Evolutionary conservation across 148 eudicot genomes (phyloP).

Genomic region (Dysphania ambrosioides): DNA sequence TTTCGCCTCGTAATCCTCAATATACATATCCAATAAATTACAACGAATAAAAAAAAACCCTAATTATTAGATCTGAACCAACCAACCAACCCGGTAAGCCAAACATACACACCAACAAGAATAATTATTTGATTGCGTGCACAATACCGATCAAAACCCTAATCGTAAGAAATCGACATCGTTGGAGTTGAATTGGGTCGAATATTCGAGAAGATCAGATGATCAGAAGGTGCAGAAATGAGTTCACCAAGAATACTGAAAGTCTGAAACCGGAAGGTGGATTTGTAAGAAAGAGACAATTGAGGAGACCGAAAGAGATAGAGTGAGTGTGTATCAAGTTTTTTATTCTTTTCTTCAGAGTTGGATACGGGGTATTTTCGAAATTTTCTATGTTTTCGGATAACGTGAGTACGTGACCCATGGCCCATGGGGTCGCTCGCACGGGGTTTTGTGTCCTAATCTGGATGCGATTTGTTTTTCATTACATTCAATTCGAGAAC

Average conservation of each 20-base stretch:
- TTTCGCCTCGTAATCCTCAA: conserved; percentile 51
- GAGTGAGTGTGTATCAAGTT: neutral
- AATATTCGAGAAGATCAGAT: neutral
- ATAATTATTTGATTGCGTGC: neutral
- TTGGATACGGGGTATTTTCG: too few relatives aligned
- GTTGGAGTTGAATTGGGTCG: neutral
- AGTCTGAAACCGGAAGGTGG: conserved; percentile 14
- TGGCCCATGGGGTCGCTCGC: too few relatives aligned
- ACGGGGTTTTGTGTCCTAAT: too few relatives aligned
- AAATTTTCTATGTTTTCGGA: too few relatives aligned
- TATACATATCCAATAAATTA: conserved; percentile 52
- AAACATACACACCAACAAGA: neutral
- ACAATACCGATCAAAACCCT: conserved; percentile 21
- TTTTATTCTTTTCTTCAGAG: too few relatives aligned
- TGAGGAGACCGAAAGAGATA: neutral
- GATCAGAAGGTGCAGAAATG: conserved; percentile 9
- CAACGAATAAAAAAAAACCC: conserved; percentile 16
- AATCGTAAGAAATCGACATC: conserved; percentile 25
- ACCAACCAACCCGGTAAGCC: too few relatives aligned
- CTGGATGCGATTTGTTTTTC: too few relatives aligned
- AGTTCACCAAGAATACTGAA: conserved; percentile 21
- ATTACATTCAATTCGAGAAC: too few relatives aligned
- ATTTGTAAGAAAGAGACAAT: too few relatives aligned
- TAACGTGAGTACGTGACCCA: too few relatives aligned
- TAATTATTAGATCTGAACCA: too few relatives aligned